phyloP scores from a whole-genome alignment of 1,284 basidiomycete species.

The Psilocybe mexicana region DNA sequence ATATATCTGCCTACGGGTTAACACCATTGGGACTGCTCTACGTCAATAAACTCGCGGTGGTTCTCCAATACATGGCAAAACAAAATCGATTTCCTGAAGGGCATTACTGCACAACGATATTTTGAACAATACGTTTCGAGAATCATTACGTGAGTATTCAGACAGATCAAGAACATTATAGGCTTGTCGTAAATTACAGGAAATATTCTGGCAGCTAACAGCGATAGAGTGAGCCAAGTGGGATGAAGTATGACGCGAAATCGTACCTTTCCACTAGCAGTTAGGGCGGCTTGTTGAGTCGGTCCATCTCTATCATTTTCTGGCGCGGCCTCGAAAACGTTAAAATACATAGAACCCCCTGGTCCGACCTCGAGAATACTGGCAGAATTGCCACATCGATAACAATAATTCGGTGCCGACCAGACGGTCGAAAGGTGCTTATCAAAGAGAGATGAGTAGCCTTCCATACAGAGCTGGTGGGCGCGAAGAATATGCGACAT shows the following conservation, averaged over 20 bases:
- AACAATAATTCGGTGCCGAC: slow-evolving; percentile 99
- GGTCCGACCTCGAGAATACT: slow-evolving; percentile 96
- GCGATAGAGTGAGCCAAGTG: slow-evolving; percentile 6
- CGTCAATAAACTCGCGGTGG: background rate
- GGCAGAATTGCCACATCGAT: slow-evolving; percentile 96
- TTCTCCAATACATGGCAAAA: background rate
- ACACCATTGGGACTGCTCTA: background rate
- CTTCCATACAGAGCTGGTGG: slow-evolving; percentile 99
- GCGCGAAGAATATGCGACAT: slow-evolving; percentile 98
- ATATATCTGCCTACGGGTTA: background rate
- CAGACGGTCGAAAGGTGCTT: slow-evolving; percentile 96
- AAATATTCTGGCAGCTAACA: slow-evolving; percentile 71
- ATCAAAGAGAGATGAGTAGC: slow-evolving; percentile 93
- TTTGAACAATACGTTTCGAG: background rate
- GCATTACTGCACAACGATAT: no score
- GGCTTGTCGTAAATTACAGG: slow-evolving; percentile 38
- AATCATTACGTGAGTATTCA: background rate
- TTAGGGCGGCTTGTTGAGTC: slow-evolving; percentile 69
- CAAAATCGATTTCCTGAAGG: no score
- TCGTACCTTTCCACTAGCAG: slow-evolving; percentile 65
- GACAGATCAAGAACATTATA: slow-evolving; percentile 5
- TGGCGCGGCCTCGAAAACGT: slow-evolving; percentile 97
- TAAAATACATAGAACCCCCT: slow-evolving; percentile 89
- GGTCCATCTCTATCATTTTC: slow-evolving; percentile 93
- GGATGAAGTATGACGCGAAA: slow-evolving; percentile 4